Conservation (phyloP, 345 rosid genomes). For the Populus tremula region DNA sequence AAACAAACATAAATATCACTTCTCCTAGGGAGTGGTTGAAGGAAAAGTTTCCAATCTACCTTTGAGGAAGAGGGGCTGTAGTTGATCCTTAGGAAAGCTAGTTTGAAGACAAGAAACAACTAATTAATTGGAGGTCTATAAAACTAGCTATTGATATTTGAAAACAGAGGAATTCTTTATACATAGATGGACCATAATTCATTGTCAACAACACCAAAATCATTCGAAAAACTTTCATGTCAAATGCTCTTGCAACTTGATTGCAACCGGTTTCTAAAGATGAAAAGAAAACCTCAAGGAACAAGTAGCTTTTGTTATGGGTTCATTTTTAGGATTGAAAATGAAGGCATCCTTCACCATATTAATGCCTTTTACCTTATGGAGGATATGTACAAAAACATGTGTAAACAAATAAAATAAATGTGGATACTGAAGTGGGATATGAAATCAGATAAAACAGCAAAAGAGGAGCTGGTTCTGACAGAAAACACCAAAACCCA, state of each 20-base stretch:
- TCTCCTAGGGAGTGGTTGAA: neutral
- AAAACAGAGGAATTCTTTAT: neutral
- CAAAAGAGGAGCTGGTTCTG: neutral
- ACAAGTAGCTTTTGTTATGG: neutral
- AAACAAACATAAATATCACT: neutral
- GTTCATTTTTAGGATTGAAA: neutral
- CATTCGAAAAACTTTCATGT: neutral
- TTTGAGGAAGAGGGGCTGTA: neutral
- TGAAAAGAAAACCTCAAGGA: neutral
- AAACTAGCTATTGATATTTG: neutral
- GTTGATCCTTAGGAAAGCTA: neutral
- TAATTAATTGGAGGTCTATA: neutral
- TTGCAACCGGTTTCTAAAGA: neutral
- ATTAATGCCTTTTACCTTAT: neutral
- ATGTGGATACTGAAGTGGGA: slow-evolving; percentile 2
- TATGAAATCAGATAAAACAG: neutral
- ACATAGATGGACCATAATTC: neutral
- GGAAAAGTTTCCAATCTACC: neutral
- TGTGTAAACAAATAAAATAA: neutral
- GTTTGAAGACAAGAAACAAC: neutral
- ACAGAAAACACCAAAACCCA: slow-evolving; percentile 8
- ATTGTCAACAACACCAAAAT: neutral
- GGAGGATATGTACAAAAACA: neutral
- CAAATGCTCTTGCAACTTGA: neutral
- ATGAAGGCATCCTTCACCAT: neutral